phyloP scores from a whole-genome alignment of 2,329 filamentous ascomycete genomes.

The Claviceps citrina region DNA sequence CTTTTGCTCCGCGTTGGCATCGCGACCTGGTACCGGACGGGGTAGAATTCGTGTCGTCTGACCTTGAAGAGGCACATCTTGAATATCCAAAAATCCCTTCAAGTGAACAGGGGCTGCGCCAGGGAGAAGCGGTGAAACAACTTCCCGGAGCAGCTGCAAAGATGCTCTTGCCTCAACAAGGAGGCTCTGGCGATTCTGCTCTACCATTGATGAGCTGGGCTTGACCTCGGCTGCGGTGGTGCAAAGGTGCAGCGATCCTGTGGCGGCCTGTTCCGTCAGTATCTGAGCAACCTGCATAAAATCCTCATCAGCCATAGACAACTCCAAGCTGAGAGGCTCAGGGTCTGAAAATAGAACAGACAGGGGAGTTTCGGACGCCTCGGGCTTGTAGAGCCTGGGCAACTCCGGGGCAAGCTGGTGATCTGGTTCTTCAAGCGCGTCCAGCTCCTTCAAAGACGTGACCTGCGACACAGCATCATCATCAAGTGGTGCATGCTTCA shows the following conservation, averaged over 20 bases:
- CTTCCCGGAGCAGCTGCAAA: constrained; percentile 31
- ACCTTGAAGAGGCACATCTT: constrained; percentile 38
- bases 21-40: constrained; percentile 27
- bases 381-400: constrained; percentile 31
- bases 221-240: constrained; percentile 11
- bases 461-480: constrained; percentile 39
- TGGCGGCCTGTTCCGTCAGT: constrained; percentile 53
- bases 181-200: constrained; percentile 26
- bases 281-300: constrained; percentile 54
- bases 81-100: constrained; percentile 39
- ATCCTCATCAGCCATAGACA: constrained; percentile 39
- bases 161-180: constrained; percentile 29
- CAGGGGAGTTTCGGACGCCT: constrained; percentile 34
- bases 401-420: constrained; percentile 34
- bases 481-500: constrained; percentile 27
- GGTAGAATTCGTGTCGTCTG: constrained; percentile 37
- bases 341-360: constrained; percentile 43
- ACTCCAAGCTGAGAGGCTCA: constrained; percentile 33
- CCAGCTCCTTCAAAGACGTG: constrained; percentile 34
- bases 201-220: constrained; percentile 12
- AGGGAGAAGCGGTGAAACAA: constrained; percentile 29
- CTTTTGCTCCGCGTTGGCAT: constrained; percentile 28
- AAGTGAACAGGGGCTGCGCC: constrained; percentile 22
- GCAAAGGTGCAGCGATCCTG: constrained; percentile 28
- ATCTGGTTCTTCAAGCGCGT: constrained; percentile 30